phyloP scores from a whole-genome alignment of 192 early-diverging fungal genomes.

The Borealophlyctis nickersoniae region DNA sequence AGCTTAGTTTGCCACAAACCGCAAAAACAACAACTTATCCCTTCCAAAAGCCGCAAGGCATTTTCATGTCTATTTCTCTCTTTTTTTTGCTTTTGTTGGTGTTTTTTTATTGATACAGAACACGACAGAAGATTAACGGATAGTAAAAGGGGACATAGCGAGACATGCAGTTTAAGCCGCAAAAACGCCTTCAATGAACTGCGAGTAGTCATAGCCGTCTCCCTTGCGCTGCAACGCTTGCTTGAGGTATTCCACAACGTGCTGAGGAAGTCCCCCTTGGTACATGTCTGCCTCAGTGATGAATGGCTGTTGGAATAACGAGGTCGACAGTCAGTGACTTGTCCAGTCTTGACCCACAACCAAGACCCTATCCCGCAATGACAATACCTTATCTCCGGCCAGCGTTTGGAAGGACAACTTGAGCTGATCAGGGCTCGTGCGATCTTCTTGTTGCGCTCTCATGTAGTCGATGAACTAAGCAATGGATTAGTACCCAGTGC shows the following conservation, averaged over 20 bases:
- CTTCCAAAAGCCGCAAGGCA: no score
- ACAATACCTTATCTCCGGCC: constrained; percentile 67
- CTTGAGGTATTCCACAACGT: constrained; percentile 74
- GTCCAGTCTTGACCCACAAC: no score
- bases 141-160: no score
- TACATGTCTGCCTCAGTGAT: constrained; percentile 83
- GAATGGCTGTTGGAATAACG: constrained; percentile 42
- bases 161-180: no score
- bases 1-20: no score
- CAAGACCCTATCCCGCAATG: no score
- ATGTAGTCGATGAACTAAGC: constrained; percentile 78
- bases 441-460: constrained; percentile 84
- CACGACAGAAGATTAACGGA: no score
- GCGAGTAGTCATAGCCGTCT: constrained; percentile 76
- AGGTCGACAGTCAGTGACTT: no score
- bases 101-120: no score
- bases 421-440: constrained; percentile 80
- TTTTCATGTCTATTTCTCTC: no score
- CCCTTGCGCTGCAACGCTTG: constrained; percentile 66
- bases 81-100: no score
- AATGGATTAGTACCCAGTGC: neutral
- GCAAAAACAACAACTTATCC: no score
- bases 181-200: constrained; percentile 68
- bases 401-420: constrained; percentile 81
- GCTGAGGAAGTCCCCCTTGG: constrained; percentile 69